Base-by-base conservation (phyloP, 1,139 yeast species). In the Sugiyamaella neomexicana region DNA sequence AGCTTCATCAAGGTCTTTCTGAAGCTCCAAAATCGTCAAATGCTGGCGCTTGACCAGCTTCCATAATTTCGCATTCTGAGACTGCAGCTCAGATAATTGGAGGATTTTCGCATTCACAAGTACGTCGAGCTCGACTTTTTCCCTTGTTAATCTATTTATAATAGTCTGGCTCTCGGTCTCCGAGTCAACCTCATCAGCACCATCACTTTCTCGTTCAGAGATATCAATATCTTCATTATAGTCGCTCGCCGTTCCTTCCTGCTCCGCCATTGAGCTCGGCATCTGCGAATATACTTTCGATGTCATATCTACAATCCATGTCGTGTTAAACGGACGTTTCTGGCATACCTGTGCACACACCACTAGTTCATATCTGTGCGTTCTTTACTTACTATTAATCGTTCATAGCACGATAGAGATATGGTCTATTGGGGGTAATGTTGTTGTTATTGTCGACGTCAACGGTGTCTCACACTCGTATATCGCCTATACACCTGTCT, bases 21-120 rank as follows among this genome's bases (percentile, higher is more conserved):
- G 70, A 5, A 67, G 59, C 10, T 67, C 70, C 34, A 64, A 55
- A 49, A 68, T 66, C 62, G 66, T 67, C 16, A 63, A 58, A 27
- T 68, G 62, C 49, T 68, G 71, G 47, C 65, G 62, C 49, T 63
- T 62, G 41, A 67, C 68, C 44, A 67, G 58, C 32, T 62, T 56
- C 69, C 69, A 65, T 39, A 68, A 59, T 52, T 68, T 68, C 1
- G 62, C 48, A 54, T 67, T 67, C 57, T 67, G 68, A 10, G 60
- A 49, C 50, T 63, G 65, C 17, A 64, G 54, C 46, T 62, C 63
- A 2, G 63, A 17, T 40, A 59, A 40, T 50, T 63, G 63, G n/a
- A 55, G 36, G 17, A 53, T 55, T 48, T 60, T 54, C 25, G 57
- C 60, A 20, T 61, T 56, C 15, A 63, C 54, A 27, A 57, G 46